Base-by-base conservation (phyloP, 176 grass and related monocot species). In the Otatea glauca region DNA sequence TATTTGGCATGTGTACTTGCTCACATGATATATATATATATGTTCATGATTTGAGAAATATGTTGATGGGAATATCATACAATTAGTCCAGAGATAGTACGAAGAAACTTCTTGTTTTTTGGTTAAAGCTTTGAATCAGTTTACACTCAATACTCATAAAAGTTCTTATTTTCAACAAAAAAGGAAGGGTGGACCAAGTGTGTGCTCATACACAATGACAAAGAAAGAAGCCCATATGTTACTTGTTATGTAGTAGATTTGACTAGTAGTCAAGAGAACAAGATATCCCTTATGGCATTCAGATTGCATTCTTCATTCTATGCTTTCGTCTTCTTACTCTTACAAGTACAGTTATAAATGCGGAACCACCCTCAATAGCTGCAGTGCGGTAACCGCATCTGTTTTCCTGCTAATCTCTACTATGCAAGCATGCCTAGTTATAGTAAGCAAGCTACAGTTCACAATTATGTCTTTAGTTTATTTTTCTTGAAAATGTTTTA, bases 21-120 rank as follows among this genome's bases (percentile, higher is more conserved):
- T 81, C 25, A n/a, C n/a, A n/a, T n/a, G n/a, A n/a, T n/a, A n/a
- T n/a, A n/a, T n/a, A n/a, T n/a, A n/a, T n/a, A n/a, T 81, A 47
- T 51, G 50, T 45, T 80, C 41, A 87, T 21, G 54, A 70, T 69
- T 84, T 34, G 35, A 80, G 56, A 67, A 84, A 84, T 56, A 62
- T 32, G 59, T 39, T 58, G 25, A 23, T 37, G 39, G n/a, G n/a
- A n/a, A n/a, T n/a, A n/a, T n/a, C n/a, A n/a, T n/a, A n/a, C n/a
- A n/a, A n/a, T n/a, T n/a, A n/a, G n/a, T n/a, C n/a, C n/a, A n/a
- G n/a, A n/a, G n/a, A n/a, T n/a, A n/a, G n/a, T n/a, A n/a, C n/a
- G n/a, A n/a, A n/a, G n/a, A n/a, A n/a, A n/a, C n/a, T n/a, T n/a
- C n/a, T n/a, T n/a, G n/a, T n/a, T n/a, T n/a, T n/a, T n/a, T n/a